Percentiles rank a stretch among this genome's conserved stretches.
These are phyloP conservation scores for Kingdonia uniflora DNA, from an alignment of 164 flowering plant genomes.

Conservation along the genomic window DNA sequence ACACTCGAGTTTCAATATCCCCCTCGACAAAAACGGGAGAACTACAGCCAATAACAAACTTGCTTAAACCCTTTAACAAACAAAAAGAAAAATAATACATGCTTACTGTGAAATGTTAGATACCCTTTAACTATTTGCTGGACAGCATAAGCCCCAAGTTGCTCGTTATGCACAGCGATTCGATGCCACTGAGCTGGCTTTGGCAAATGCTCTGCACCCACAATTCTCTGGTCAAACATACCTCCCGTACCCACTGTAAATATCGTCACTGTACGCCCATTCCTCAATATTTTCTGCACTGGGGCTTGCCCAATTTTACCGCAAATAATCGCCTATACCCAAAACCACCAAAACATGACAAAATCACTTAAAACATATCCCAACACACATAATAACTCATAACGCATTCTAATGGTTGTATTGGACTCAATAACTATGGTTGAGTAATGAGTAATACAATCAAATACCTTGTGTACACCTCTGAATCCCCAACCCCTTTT, in stretches of 20 bases:
- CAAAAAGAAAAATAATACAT: not conserved
- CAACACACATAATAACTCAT: not conserved
- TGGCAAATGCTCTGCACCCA: slow-evolving; percentile 37
- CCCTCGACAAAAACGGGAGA: slow-evolving; percentile 95
- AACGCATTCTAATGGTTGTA: no score
- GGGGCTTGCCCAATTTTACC: slow-evolving; percentile 90
- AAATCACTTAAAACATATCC: not conserved
- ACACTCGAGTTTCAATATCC: slow-evolving; percentile 87
- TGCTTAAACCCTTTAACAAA: not conserved
- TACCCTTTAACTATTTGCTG: slow-evolving; percentile 75
- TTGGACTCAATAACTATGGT: no score
- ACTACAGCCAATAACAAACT: slow-evolving; percentile 24
- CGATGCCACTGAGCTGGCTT: slow-evolving; percentile 97
- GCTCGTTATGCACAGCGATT: slow-evolving; percentile 74
- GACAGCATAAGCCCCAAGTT: slow-evolving; percentile 74
- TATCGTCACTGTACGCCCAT: slow-evolving; percentile 78
- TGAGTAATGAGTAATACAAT: slow-evolving; percentile 5
- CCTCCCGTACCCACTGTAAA: slow-evolving; percentile 96
- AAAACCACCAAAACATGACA: not conserved
- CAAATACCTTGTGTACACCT: slow-evolving; percentile 91
- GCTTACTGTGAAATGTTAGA: not conserved
- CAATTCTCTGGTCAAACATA: slow-evolving; percentile 80
- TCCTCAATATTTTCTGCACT: slow-evolving; percentile 84
- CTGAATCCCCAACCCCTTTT: slow-evolving; percentile 78
- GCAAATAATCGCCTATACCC: slow-evolving; percentile 74